phyloP scores from a whole-genome alignment of 1,284 basidiomycete species.

The Caloboletus firmus region DNA sequence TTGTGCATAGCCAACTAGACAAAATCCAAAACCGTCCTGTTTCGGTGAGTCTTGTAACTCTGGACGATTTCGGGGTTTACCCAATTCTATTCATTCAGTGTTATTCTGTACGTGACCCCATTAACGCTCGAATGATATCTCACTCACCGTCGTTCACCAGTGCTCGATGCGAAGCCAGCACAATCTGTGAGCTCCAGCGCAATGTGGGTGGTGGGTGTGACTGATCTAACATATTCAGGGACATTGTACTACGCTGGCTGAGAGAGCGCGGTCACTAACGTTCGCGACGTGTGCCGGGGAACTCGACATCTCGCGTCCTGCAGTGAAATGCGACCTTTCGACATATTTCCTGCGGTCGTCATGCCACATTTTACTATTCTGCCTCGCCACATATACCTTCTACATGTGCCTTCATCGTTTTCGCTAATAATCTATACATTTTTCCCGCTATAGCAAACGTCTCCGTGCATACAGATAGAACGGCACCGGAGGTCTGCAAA shows the following conservation, averaged over 20 bases:
- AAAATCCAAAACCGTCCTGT: slow-evolving; percentile 84
- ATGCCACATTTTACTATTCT: not conserved
- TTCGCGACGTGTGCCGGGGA: not conserved
- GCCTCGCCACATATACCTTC: not conserved
- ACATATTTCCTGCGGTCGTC: not conserved
- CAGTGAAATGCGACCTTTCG: not conserved
- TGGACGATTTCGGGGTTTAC: not conserved
- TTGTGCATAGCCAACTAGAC: slow-evolving; percentile 61
- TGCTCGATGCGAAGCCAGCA: slow-evolving; percentile 94
- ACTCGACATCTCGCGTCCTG: slow-evolving; percentile 21
- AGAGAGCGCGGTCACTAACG: slow-evolving; percentile 60
- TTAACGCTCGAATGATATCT: not conserved
- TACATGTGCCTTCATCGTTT: not conserved
- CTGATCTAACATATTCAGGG: slow-evolving; percentile 41
- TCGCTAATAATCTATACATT: slow-evolving; percentile 3
- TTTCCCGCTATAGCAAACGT: not conserved
- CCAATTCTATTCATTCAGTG: slow-evolving; percentile 48
- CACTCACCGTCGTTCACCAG: slow-evolving; percentile 38
- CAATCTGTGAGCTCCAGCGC: slow-evolving; percentile 63
- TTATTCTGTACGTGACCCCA: slow-evolving; percentile 61
- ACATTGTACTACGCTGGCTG: slow-evolving; percentile 75
- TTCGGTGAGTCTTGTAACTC: slow-evolving; percentile 58
- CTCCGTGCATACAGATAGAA: not conserved
- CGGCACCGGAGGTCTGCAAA: not conserved
- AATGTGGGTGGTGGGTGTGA: not conserved